Evolutionary conservation across 768 basidiomycete genomes (phyloP).

Genomic region (Lentinus tigrinus): DNA sequence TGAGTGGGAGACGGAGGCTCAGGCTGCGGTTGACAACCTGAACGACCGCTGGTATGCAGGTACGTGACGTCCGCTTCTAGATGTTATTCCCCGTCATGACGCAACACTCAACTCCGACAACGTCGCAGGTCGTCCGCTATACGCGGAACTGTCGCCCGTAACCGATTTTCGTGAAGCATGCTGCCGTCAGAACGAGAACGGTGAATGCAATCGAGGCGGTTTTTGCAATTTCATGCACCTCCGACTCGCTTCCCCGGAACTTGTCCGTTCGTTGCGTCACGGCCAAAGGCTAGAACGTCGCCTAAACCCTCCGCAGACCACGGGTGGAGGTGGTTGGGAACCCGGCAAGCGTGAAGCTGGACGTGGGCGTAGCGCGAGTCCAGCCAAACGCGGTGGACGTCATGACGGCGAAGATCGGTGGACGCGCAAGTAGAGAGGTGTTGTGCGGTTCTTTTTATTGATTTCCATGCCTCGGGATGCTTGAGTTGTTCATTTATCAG

Average conservation of each 20-base stretch:
- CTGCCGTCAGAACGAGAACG: conserved; percentile 98
- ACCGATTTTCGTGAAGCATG: conserved; percentile 99
- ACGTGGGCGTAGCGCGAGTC: conserved; percentile 74
- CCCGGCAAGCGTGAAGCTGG: conserved; percentile 68
- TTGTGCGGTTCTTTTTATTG: background rate
- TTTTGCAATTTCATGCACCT: conserved; percentile 99
- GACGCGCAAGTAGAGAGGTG: conserved; percentile 32
- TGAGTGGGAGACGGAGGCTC: conserved; percentile 98
- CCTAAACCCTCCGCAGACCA: conserved; percentile 62
- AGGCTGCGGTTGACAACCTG: conserved; percentile 86
- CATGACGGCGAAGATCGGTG: conserved; percentile 68
- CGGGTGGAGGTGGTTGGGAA: conserved; percentile 80
- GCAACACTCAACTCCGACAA: background rate
- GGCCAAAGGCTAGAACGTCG: conserved; percentile 85
- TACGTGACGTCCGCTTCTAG: conserved; percentile 26
- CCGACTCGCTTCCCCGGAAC: conserved; percentile 79
- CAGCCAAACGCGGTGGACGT: conserved; percentile 55
- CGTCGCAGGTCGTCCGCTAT: conserved; percentile 78
- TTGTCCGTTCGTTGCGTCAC: conserved; percentile 73
- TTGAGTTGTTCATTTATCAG: background rate
- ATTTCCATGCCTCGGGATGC: background rate
- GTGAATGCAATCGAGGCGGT: conserved; percentile 95
- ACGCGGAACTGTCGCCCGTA: conserved; percentile 96
- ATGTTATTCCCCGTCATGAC: background rate
- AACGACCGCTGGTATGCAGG: conserved; percentile 99